phyloP scores from a whole-genome alignment of 371 early-diverging fungal genomes.

The Amoeboaphelidium protococcarum region DNA sequence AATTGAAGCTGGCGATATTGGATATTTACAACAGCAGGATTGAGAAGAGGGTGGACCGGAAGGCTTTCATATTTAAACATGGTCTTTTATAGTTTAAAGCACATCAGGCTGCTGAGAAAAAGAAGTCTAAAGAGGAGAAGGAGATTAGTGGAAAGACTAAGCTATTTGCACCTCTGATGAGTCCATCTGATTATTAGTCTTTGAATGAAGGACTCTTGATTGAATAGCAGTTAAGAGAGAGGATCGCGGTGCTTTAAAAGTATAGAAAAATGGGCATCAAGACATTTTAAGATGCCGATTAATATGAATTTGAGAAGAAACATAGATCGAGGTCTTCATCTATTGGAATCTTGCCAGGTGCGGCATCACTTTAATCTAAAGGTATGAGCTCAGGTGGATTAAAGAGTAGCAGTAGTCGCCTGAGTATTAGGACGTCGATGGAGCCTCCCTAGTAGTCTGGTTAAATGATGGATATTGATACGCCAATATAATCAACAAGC shows the following conservation, averaged over 20 bases:
- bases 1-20: conserved; percentile 65
- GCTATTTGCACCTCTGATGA: conserved; percentile 67
- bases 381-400: not conserved
- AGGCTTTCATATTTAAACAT: conserved; percentile 61
- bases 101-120: conserved; percentile 44
- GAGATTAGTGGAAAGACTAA: conserved; percentile 42
- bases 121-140: conserved; percentile 53
- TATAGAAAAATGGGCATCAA: conserved; percentile 66
- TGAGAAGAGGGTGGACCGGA: conserved; percentile 52
- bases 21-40: conserved; percentile 74
- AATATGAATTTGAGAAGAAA: conserved; percentile 24
- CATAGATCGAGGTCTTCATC: not conserved
- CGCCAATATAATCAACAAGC: conserved; percentile 5
- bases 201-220: conserved; percentile 51
- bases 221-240: conserved; percentile 37
- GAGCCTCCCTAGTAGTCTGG: no score
- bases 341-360: conserved; percentile 2
- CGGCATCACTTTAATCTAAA: not conserved
- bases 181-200: conserved; percentile 45
- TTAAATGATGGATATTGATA: not conserved
- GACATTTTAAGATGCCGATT: conserved; percentile 35
- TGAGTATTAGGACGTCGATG: conserved; percentile 7
- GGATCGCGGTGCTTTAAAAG: conserved; percentile 65
- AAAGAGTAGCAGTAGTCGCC: conserved; percentile 4
- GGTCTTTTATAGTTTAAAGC: conserved; percentile 58